Evolutionary conservation across 495 filamentous ascomycete species (phyloP), one percentile per base, ranked within the genome.

Genomic region (Daldinia grandis): DNA sequence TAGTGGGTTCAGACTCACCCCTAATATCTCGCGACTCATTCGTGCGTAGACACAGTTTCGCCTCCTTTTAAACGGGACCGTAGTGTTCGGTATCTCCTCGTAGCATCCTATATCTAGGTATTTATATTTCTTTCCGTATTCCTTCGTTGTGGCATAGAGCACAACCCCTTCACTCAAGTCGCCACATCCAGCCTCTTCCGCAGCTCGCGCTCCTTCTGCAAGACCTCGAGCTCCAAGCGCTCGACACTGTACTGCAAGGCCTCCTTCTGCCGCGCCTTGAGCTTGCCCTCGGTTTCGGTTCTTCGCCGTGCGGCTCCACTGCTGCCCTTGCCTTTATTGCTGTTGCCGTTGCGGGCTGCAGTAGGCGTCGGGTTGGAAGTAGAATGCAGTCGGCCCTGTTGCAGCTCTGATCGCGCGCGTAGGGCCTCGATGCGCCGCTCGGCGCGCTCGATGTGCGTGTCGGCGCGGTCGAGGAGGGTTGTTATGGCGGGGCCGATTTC

Each of bases 171-270:
- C 24, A 3, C 5, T 67, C 47, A 67, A 35, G 65, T 59, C 35
- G 74, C 58, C 37, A 75, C 71, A 40, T 83, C 82, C 64, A 85
- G 25, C 76, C 81, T 64, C 70, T 80, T 76, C 70, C 80, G 58
- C 78, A 85, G 54, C 79, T 85, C 83, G 62, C 82, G 72, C 78
- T 85, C 83, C 78, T 81, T 82, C 78, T 84, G 81, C 71, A 76
- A 50, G 49, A 84, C 83, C 75, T 85, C 82, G 68, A 84, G 66
- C 76, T 85, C 83, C 47, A 85, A 71, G 51, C 83, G 70, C 77
- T 85, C 82, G 15, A 85, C 81, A 37, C 81, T 77, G 61, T 85
- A 85, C 76, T 81, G 78, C 42, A 84, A 69, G 17, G 81, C 81
- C 75, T 84, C 82, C 58, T 77, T 76, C 42, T 80, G 58, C 54